phyloP scores from a whole-genome alignment of 1,284 basidiomycete genomes.

The Cystobasidium slooffiae region DNA sequence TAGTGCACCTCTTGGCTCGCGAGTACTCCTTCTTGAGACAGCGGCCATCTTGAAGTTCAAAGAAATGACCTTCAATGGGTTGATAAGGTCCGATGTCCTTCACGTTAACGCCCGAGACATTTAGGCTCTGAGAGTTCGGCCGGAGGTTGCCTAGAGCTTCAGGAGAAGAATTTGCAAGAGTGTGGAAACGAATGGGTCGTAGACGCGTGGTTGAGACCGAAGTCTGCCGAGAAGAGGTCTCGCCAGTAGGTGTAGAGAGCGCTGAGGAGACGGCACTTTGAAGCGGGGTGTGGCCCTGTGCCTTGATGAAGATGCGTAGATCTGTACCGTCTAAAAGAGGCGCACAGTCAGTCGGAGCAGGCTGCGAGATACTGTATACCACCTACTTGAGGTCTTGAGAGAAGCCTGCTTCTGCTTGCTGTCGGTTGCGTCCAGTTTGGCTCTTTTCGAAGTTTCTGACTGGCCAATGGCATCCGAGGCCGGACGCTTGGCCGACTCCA shows the following conservation, averaged over 20 bases:
- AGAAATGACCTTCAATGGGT: neutral
- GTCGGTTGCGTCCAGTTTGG: neutral
- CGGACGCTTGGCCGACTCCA: neutral
- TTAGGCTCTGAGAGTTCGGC: neutral
- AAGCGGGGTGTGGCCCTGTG: neutral
- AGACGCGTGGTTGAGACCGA: neutral
- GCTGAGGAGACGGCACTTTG: neutral
- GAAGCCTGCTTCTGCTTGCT: too few relatives aligned
- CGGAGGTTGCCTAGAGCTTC: too few relatives aligned
- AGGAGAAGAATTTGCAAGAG: neutral
- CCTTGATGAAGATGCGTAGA: conserved; percentile 1
- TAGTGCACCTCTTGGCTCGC: conserved; percentile 11
- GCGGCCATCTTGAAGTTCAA: conserved; percentile 33
- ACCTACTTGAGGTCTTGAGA: neutral
- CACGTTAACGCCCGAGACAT: neutral
- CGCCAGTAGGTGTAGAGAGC: neutral
- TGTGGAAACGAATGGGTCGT: neutral
- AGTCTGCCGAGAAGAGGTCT: neutral
- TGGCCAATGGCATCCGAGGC: neutral
- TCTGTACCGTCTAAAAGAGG: neutral
- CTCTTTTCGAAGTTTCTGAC: neutral
- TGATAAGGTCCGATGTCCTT: conserved; percentile 15
- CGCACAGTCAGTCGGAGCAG: neutral
- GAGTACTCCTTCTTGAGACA: conserved; percentile 34
- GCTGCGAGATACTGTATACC: neutral